These are phyloP conservation scores for Buxus sempervirens DNA, from an alignment of 164 flowering plant species.

Conservation along the genomic window DNA sequence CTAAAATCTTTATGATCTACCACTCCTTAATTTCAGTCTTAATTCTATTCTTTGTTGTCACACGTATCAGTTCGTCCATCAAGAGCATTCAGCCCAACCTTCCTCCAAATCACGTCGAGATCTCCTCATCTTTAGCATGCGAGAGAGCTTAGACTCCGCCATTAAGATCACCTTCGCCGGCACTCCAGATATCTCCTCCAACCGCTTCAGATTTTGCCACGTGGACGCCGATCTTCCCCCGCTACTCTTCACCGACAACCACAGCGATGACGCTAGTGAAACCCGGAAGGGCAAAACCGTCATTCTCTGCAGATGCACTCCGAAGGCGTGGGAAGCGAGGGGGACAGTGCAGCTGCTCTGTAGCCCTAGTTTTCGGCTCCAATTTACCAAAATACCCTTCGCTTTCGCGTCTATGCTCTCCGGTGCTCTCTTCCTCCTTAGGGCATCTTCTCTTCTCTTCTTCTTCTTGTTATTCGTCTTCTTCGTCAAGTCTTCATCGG, in stretches of 20 bases:
- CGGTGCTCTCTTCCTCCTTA: not conserved
- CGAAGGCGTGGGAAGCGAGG: conserved; percentile 28
- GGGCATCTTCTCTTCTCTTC: not conserved
- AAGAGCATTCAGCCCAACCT: conserved; percentile 54
- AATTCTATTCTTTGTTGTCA: no score
- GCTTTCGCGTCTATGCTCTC: conserved; percentile 17
- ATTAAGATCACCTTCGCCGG: conserved; percentile 49
- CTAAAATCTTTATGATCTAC: no score
- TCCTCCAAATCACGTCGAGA: conserved; percentile 27
- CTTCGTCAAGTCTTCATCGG: conserved; percentile 3
- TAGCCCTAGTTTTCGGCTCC: conserved; percentile 49
- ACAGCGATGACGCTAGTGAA: conserved; percentile 43
- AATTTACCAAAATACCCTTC: conserved; percentile 42
- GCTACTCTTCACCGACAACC: conserved; percentile 36
- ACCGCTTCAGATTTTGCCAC: conserved; percentile 32
- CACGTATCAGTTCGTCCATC: no score
- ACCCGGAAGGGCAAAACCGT: conserved; percentile 38
- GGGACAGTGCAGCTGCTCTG: conserved; percentile 4
- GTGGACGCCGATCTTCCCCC: conserved; percentile 17
- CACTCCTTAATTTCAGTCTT: no score
- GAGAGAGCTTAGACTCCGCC: conserved; percentile 37
- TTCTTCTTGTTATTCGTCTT: conserved; percentile 1
- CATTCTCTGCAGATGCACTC: conserved; percentile 17
- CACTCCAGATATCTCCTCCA: conserved; percentile 55
- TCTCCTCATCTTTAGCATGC: conserved; percentile 17